Base-by-base conservation (phyloP, 306 rosid species). In the Mucuna pruriens region DNA sequence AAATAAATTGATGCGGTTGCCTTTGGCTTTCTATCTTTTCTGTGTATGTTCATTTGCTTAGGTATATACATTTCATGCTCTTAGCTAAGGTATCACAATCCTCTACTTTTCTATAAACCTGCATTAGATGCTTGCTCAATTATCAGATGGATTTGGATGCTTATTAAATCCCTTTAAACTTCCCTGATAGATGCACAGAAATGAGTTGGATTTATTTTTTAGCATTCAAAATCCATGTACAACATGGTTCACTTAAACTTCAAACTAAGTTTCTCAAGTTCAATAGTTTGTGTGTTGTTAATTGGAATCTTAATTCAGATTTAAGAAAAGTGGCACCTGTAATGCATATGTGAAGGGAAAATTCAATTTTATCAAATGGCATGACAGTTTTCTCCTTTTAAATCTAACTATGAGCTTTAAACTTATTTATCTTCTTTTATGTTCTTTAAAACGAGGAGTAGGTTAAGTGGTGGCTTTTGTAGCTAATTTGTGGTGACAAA, bases 281-380 rank as follows among this genome's bases (percentile, higher is more conserved):
- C 19, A 52, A 10, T 46, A 67, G 63, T 60, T 78, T 73, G 20
- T 38, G 19, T 54, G 55, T 23, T 62, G 44, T 25, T 62, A 20
- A 42, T 74, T 73, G n/a, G 10, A 57, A 66, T 48, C 44, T 57
- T 79, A 66, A 66, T 80, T 84, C 42, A 46, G 36, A 60, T 46
- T 45, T 62, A 19, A 17, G 11, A 22, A 61, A 72, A 48, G 74
- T 48, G 63, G 40, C 45, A n/a, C 61, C 25, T 15, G 4, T 22
- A 15, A 4, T 61, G 31, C 44, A 25, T 29, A 9, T 60, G n/a
- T n/a, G 25, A 38, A 55, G n/a, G 39, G 79, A 58, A 40, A 57
- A 39, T 40, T 57, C 76, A 71, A 16, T 29, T 45, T 70, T 26
- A 45, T n/a, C n/a, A n/a, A n/a, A n/a, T 44, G 40, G 60, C n/a